Conservation (phyloP, 2,329 filamentous ascomycete species). For the Pseudogymnoascus destructans region DNA sequence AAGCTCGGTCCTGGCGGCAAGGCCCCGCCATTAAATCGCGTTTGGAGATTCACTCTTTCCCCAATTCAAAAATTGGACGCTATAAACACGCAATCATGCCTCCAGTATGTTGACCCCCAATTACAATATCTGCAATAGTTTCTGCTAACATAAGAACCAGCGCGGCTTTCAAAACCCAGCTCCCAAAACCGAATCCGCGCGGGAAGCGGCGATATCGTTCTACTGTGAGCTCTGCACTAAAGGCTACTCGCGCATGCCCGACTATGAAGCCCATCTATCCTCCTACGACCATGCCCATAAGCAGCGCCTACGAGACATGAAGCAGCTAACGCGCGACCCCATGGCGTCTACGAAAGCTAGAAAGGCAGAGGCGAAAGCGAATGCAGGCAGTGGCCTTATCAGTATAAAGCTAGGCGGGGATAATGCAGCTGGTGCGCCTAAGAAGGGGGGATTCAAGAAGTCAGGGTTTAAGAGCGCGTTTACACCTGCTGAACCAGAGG, state of each 20-base stretch:
- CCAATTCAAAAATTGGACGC: neutral
- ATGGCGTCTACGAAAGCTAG: constrained; percentile 50
- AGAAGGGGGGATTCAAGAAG: constrained; percentile 66
- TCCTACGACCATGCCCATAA: constrained; percentile 95
- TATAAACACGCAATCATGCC: neutral
- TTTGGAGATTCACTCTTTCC: neutral
- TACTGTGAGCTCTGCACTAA: constrained; percentile 83
- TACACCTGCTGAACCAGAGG: constrained; percentile 36
- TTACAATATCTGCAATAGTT: neutral
- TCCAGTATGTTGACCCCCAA: neutral
- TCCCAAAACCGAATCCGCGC: constrained; percentile 46
- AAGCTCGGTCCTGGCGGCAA: neutral
- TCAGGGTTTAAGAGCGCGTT: constrained; percentile 72
- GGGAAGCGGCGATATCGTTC: constrained; percentile 67
- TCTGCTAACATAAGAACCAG: constrained; percentile 3
- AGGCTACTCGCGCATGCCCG: constrained; percentile 87
- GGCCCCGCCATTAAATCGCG: neutral
- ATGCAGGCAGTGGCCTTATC: constrained; percentile 45
- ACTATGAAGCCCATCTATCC: constrained; percentile 87
- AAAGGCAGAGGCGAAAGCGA: constrained; percentile 58
- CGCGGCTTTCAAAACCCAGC: constrained; percentile 34
- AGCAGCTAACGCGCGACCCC: constrained; percentile 64
- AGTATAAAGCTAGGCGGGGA: constrained; percentile 47
- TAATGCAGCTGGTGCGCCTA: constrained; percentile 37
- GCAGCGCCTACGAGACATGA: constrained; percentile 80